Conservation (phyloP, 1,284 basidiomycete genomes). For the Fistulina hepatica region DNA sequence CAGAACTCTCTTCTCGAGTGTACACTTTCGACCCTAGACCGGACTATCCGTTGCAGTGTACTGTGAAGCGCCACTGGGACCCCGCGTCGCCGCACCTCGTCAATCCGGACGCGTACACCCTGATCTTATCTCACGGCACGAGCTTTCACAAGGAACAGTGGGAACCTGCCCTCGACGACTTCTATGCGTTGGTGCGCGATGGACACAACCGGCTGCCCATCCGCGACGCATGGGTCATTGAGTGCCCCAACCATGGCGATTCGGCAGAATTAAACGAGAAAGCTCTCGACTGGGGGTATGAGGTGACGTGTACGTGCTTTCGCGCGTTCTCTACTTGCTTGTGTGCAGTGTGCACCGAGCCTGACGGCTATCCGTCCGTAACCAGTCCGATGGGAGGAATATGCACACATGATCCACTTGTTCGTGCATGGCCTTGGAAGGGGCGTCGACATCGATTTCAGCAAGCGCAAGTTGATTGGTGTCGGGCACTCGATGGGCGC, state of each 20-base stretch:
- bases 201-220: constrained; percentile 25
- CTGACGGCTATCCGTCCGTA: background rate
- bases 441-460: constrained; percentile 28
- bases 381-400: constrained; percentile 30
- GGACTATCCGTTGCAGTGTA: constrained; percentile 34
- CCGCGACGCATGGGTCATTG: constrained; percentile 42
- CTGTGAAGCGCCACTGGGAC: constrained; percentile 39
- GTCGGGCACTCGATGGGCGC: constrained; percentile 29
- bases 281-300: constrained; percentile 30
- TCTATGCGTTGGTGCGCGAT: constrained; percentile 24
- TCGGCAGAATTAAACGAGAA: constrained; percentile 38
- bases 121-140: constrained; percentile 41
- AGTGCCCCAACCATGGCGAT: constrained; percentile 45
- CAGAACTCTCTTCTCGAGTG: constrained; percentile 18
- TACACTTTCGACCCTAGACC: constrained; percentile 44
- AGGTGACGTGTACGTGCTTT: constrained; percentile 28
- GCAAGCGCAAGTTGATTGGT: constrained; percentile 24
- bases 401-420: constrained; percentile 23
- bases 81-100: constrained; percentile 22
- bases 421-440: constrained; percentile 26
- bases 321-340: background rate
- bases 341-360: background rate
- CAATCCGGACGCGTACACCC: constrained; percentile 33
- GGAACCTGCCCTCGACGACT: constrained; percentile 41
- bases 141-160: constrained; percentile 47